Conservation (phyloP, 192 early-diverging fungal species). For the Coemansia sp. region DNA sequence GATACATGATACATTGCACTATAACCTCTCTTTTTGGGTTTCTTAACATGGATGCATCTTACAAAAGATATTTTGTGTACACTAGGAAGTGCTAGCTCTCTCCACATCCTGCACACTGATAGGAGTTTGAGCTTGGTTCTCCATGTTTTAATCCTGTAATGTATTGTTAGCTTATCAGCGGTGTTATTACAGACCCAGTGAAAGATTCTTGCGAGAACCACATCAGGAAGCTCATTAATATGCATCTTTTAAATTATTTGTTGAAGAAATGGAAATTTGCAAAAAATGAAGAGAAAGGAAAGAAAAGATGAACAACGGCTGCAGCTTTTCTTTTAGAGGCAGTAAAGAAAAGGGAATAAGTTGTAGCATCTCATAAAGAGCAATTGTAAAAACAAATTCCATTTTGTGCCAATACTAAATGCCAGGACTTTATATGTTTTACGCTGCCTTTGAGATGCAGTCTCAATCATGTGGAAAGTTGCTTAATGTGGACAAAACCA, state of each 20-base stretch:
- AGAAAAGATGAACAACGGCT: background rate
- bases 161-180: background rate
- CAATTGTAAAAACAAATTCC: no score
- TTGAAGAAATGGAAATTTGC: background rate
- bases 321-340: no score
- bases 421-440: no score
- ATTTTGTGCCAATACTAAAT: no score
- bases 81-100: background rate
- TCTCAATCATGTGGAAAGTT: no score
- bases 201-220: background rate
- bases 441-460: no score
- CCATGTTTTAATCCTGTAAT: background rate
- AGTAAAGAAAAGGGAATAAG: no score
- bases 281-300: background rate
- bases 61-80: background rate
- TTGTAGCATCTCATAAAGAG: no score
- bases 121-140: background rate
- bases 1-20: no score
- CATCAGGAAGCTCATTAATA: slow-evolving; percentile 1
- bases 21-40: background rate
- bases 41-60: background rate
- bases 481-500: no score
- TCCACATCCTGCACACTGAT: background rate
- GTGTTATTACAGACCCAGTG: background rate
- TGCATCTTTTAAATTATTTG: background rate